Evolutionary conservation across 2,329 filamentous ascomycete genomes (phyloP).

Genomic region (Cadophora gregata): DNA sequence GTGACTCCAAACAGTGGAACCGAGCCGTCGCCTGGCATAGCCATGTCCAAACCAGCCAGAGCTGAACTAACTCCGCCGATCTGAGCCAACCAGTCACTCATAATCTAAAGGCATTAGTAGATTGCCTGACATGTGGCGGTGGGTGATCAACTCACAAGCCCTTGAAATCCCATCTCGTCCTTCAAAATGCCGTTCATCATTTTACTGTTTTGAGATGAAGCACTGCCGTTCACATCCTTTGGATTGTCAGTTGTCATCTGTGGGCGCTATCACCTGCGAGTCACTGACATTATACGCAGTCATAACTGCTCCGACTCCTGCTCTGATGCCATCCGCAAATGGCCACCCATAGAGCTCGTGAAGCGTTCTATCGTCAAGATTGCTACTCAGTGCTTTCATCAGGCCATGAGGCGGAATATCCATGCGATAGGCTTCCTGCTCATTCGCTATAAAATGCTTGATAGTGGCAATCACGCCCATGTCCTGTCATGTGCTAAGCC

Average conservation of each 20-base stretch:
- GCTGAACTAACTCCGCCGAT: slow-evolving; percentile 64
- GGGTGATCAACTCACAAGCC: slow-evolving; percentile 43
- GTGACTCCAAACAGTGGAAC: slow-evolving; percentile 58
- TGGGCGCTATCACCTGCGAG: background rate
- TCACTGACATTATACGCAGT: slow-evolving; percentile 69
- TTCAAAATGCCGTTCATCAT: slow-evolving; percentile 73
- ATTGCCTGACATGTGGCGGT: background rate
- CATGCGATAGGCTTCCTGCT: slow-evolving; percentile 43
- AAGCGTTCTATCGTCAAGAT: slow-evolving; percentile 64
- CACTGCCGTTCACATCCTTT: slow-evolving; percentile 64
- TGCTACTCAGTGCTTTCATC: slow-evolving; percentile 48
- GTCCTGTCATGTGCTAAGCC: too few species aligned
- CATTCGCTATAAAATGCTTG: slow-evolving; percentile 64
- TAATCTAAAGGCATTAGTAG: slow-evolving; percentile 53
- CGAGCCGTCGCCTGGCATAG: slow-evolving; percentile 67
- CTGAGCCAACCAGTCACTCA: slow-evolving; percentile 74
- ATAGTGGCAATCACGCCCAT: slow-evolving; percentile 53
- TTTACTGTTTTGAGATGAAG: slow-evolving; percentile 71
- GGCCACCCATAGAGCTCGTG: slow-evolving; percentile 68
- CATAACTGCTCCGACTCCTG: slow-evolving; percentile 82
- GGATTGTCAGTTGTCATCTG: background rate
- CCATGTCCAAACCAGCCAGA: slow-evolving; percentile 70
- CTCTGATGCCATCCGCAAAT: slow-evolving; percentile 63
- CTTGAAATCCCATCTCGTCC: slow-evolving; percentile 76
- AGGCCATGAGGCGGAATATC: slow-evolving; percentile 43